Evolutionary conservation across 306 rosid species (phyloP), one percentile per base, ranked within the genome.

Genomic region (Adenanthera pavonina): DNA sequence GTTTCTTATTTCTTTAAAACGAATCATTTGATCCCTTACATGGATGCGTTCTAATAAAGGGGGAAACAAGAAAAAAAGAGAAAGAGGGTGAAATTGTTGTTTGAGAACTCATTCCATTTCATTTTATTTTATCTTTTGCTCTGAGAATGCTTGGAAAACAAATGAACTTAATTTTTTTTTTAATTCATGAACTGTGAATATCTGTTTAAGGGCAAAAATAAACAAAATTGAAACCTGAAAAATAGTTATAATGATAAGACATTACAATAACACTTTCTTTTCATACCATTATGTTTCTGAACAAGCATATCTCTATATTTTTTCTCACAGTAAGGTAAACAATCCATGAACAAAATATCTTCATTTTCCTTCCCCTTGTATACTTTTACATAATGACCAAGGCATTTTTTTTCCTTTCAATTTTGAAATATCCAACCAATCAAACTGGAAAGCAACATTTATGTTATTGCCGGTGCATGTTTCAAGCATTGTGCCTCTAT

Each of bases 351-450:
- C 38, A 10, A 38, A 19, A 53, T n/a, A 11, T 38, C 49, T 17
- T 53, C 12, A 11, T 38, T 5, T 41, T 54, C 16, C 49, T 36
- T 74, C 54, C 78, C 67, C 8, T 60, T 60, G 17, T 5, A 12
- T 60, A 36, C 8, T 30, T 4, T 20, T 60, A 1, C 38, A 8
- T 60, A 12, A 25, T 60, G 67, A 12, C 8, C 40, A 30, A 25
- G 7, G 11, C 16, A 60, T 15, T 13, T 47, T 30, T 5, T 33
- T 35, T 12, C 25, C 7, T 47, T 25, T 71, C 34, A 7, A 71
- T 35, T 30, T 69, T 68, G 75, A 77, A 67, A 7, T 60, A 7
- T 80, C 65, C 67, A 72, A 75, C 74, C 75, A 72, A 65, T 49
- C 65, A 36, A 49, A 56, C 53, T 78, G 81, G 53, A 51, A 53